phyloP scores from a whole-genome alignment of 2,329 filamentous ascomycete genomes.

The Aspergillus sojae region DNA sequence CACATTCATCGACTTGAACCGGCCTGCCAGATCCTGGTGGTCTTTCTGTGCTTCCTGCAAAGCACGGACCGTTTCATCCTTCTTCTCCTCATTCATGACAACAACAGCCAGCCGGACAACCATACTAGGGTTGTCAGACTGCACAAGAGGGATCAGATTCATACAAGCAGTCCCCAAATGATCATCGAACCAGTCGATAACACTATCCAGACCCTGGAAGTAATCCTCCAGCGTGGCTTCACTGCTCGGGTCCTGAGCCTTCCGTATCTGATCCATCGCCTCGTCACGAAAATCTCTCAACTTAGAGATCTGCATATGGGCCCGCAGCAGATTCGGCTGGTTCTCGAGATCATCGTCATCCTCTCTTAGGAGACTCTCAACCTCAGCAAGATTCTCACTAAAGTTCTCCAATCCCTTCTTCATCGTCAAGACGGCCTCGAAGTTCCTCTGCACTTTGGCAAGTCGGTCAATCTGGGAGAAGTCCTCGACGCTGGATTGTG shows the following conservation, averaged over 20 bases:
- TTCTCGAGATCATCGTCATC: constrained; percentile 85
- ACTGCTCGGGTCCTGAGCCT: constrained; percentile 71
- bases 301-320: constrained; percentile 90
- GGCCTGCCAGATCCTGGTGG: constrained; percentile 88
- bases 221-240: constrained; percentile 86
- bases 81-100: constrained; percentile 95
- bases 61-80: constrained; percentile 86
- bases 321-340: constrained; percentile 86
- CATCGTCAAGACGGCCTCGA: constrained; percentile 92
- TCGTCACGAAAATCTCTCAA: constrained; percentile 93
- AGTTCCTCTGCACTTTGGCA: constrained; percentile 75
- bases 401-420: constrained; percentile 87
- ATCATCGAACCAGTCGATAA: constrained; percentile 93
- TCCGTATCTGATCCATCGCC: constrained; percentile 92
- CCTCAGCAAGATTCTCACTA: constrained; percentile 71
- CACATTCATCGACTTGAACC: constrained; percentile 93
- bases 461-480: constrained; percentile 78
- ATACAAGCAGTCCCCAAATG: constrained; percentile 87
- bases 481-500: constrained; percentile 95
- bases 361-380: constrained; percentile 77
- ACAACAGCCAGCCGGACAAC: constrained; percentile 90
- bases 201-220: constrained; percentile 81
- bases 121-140: constrained; percentile 82
- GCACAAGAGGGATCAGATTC: constrained; percentile 84
- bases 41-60: constrained; percentile 93